A percentile compares a stretch with the other conserved stretches of the same genome.
phyloP scores from a whole-genome alignment of 768 basidiomycete genomes.

The Kwoniella shandongensis region DNA sequence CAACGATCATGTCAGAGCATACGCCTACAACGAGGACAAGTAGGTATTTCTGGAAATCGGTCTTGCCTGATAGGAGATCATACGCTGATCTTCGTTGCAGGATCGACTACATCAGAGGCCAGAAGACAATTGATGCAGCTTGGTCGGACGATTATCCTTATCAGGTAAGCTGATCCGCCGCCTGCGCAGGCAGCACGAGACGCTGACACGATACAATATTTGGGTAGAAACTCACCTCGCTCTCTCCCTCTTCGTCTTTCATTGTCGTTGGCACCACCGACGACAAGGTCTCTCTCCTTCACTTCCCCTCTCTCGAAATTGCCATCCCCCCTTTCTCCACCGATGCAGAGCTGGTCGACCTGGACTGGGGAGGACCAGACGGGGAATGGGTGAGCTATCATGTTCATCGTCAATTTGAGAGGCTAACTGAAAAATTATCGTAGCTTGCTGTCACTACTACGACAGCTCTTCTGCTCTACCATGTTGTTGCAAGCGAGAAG shows the following conservation, averaged over 20 bases:
- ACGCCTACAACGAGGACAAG: constrained; percentile 52
- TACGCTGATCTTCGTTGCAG: constrained; percentile 54
- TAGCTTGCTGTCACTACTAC: constrained; percentile 51
- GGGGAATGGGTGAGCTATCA: constrained; percentile 50
- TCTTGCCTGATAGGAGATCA: not conserved
- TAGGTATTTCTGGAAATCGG: constrained; percentile 8
- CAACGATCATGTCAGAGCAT: constrained; percentile 85
- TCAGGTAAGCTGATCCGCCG: constrained; percentile 63
- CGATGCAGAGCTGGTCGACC: constrained; percentile 76
- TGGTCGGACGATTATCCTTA: constrained; percentile 69
- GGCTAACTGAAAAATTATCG: not conserved
- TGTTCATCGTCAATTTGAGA: not conserved
- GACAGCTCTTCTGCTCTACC: constrained; percentile 36
- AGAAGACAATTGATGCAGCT: constrained; percentile 63
- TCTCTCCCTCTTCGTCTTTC: constrained; percentile 68
- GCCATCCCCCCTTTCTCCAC: constrained; percentile 59
- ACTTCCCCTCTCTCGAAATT: constrained; percentile 62
- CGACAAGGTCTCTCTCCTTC: constrained; percentile 68
- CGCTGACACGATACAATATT: too few species aligned
- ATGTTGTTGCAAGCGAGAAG: constrained; percentile 17
- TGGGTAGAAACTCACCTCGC: constrained; percentile 76
- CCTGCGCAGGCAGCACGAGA: too few species aligned
- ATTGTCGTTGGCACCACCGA: constrained; percentile 70
- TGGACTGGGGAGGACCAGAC: constrained; percentile 65
- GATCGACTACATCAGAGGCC: constrained; percentile 59